Conservation (phyloP, 768 basidiomycete genomes). For the Symmetrospora coprosmae region DNA sequence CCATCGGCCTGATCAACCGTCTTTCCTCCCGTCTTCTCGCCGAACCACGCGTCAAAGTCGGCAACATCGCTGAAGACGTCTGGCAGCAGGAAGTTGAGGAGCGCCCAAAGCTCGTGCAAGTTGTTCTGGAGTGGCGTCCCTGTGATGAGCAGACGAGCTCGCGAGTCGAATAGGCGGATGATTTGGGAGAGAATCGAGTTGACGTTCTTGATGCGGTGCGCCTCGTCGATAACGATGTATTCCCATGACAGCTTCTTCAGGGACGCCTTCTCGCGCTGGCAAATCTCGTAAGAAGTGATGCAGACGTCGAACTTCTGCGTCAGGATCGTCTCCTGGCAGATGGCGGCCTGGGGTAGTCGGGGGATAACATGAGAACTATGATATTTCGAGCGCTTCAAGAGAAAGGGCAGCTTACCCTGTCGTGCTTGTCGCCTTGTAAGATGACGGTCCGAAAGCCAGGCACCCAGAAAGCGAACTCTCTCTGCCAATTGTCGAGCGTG, state of each 20-base stretch:
- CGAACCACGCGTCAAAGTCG: constrained; percentile 85
- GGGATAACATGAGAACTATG: neutral
- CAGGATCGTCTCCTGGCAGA: constrained; percentile 51
- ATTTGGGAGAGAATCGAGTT: constrained; percentile 91
- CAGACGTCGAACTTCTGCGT: constrained; percentile 82
- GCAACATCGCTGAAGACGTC: constrained; percentile 84
- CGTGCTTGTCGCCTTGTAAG: constrained; percentile 76
- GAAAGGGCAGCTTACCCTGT: constrained; percentile 44
- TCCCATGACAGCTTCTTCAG: constrained; percentile 92
- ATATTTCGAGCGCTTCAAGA: too few species aligned
- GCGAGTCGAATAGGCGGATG: constrained; percentile 72
- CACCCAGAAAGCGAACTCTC: constrained; percentile 84
- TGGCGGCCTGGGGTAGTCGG: neutral
- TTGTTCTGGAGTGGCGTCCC: constrained; percentile 91
- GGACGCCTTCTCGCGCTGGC: constrained; percentile 80
- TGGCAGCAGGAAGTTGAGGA: constrained; percentile 79
- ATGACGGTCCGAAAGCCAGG: constrained; percentile 70
- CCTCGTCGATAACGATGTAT: constrained; percentile 96
- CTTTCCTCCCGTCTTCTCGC: constrained; percentile 43
- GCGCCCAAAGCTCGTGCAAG: constrained; percentile 70
- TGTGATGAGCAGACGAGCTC: constrained; percentile 83
- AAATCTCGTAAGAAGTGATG: constrained; percentile 94
- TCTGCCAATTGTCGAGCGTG: constrained; percentile 88
- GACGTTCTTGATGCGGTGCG: constrained; percentile 97
- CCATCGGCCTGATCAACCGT: constrained; percentile 7